These are phyloP conservation scores for Boletus rex-veris DNA, from an alignment of 768 basidiomycete species.

Conservation along the genomic window DNA sequence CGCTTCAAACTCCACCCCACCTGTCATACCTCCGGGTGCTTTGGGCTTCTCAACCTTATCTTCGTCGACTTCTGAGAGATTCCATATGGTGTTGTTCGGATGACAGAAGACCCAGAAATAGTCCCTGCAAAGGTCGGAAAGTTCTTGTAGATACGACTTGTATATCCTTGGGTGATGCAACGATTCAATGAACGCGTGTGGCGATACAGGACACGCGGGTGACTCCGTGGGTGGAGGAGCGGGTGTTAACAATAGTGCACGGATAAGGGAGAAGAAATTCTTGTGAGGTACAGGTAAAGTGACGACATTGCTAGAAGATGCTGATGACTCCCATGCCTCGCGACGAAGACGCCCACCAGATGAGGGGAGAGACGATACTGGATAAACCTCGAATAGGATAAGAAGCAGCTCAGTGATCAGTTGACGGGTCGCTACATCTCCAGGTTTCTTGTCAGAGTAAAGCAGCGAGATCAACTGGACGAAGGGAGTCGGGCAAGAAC, in stretches of 20 bases:
- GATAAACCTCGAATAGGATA: slow-evolving; percentile 88
- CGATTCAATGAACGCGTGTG: slow-evolving; percentile 79
- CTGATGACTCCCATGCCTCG: slow-evolving; percentile 57
- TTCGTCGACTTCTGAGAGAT: slow-evolving; percentile 78
- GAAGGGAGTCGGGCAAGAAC: slow-evolving; percentile 85
- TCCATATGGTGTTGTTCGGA: slow-evolving; percentile 89
- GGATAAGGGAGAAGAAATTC: slow-evolving; percentile 68
- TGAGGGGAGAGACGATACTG: slow-evolving; percentile 61
- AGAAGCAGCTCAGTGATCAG: slow-evolving; percentile 85
- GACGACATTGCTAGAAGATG: slow-evolving; percentile 48
- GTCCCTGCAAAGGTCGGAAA: slow-evolving; percentile 89
- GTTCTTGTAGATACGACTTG: slow-evolving; percentile 77
- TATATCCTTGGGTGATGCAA: slow-evolving; percentile 69
- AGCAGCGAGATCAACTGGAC: slow-evolving; percentile 77
- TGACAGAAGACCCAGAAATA: slow-evolving; percentile 99
- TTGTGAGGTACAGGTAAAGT: slow-evolving; percentile 72
- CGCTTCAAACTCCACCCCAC: slow-evolving; percentile 97
- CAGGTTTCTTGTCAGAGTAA: slow-evolving; percentile 98
- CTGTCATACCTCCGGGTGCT: slow-evolving; percentile 97
- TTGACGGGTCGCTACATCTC: slow-evolving; percentile 86
- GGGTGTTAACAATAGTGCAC: slow-evolving; percentile 69
- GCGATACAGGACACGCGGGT: slow-evolving; percentile 55
- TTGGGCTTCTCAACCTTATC: slow-evolving; percentile 81
- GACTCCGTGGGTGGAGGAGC: slow-evolving; percentile 64
- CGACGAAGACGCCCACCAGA: slow-evolving; percentile 37